These are phyloP conservation scores for Backusella sp. DNA, from an alignment of 192 early-diverging fungal genomes.

Conservation along the genomic window DNA sequence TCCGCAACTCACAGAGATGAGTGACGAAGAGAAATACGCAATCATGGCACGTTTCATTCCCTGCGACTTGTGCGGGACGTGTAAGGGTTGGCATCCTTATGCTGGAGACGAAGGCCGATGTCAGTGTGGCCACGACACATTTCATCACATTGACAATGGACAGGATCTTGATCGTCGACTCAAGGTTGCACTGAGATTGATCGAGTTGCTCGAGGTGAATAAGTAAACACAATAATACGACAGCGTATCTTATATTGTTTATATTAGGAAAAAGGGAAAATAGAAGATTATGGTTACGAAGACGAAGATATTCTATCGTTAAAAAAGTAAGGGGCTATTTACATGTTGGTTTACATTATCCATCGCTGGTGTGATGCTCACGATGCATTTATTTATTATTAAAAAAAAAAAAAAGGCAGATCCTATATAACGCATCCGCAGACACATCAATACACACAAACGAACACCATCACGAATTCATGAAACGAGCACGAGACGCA, in stretches of 20 bases:
- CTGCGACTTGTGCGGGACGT: constrained; percentile 41
- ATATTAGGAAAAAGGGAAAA: constrained; percentile 50
- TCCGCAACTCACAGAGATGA: constrained; percentile 16
- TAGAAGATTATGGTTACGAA: constrained; percentile 49
- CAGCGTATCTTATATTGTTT: too few species aligned
- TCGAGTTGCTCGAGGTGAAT: constrained; percentile 44
- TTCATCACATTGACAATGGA: constrained; percentile 43
- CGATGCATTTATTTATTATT: background rate
- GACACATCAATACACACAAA: background rate
- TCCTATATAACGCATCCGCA: constrained; percentile 6
- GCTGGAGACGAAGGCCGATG: constrained; percentile 35
- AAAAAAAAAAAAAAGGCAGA: constrained; percentile 10
- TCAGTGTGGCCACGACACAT: constrained; percentile 46
- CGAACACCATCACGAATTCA: background rate
- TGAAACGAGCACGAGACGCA: constrained; percentile 1
- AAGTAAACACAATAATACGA: background rate
- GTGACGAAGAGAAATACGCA: constrained; percentile 36
- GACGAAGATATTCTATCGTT: constrained; percentile 48
- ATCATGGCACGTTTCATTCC: constrained; percentile 50
- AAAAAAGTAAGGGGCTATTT: constrained; percentile 36
- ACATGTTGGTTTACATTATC: background rate
- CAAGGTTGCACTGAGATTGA: constrained; percentile 44
- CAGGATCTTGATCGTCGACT: constrained; percentile 46
- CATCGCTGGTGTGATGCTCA: too few species aligned
- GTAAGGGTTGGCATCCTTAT: constrained; percentile 46